These are phyloP conservation scores for Xerocomellus dryophilus DNA, from an alignment of 768 basidiomycete species.

Conservation along the genomic window DNA sequence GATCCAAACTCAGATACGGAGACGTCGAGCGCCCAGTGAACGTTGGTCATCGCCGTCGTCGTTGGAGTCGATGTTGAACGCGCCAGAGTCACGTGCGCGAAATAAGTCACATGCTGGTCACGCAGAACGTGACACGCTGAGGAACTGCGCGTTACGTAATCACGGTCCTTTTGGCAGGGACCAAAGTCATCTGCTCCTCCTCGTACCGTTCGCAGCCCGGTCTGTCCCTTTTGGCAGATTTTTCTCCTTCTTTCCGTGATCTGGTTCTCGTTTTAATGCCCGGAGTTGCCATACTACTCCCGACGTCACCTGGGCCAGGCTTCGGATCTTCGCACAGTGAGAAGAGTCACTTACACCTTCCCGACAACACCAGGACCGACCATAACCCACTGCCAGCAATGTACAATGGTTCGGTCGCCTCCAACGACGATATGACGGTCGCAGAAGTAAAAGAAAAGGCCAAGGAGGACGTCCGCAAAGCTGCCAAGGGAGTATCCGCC, in stretches of 20 bases:
- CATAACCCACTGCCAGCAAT: conserved; percentile 29
- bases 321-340: conserved; percentile 32
- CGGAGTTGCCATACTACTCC: conserved; percentile 39
- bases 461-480: conserved; percentile 46
- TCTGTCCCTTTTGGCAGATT: conserved; percentile 4
- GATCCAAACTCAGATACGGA: conserved; percentile 44
- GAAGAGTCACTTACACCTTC: conserved; percentile 9
- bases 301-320: conserved; percentile 32
- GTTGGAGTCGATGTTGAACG: conserved; percentile 24
- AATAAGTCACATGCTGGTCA: conserved; percentile 14
- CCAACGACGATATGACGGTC: conserved; percentile 34
- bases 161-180: not conserved
- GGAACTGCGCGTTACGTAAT: conserved; percentile 32
- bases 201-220: conserved; percentile 14
- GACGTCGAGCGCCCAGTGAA: conserved; percentile 51
- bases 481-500: conserved; percentile 57
- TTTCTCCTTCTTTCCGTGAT: not conserved
- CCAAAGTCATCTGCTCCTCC: conserved; percentile 3
- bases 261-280: conserved; percentile 36
- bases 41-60: conserved; percentile 25
- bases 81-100: conserved; percentile 27
- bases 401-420: conserved; percentile 36
- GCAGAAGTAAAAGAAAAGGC: conserved; percentile 49
- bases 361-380: conserved; percentile 17
- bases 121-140: conserved; percentile 3